These are phyloP conservation scores for Diplodia corticola DNA, from an alignment of 2,329 filamentous ascomycete species.

Conservation along the genomic window DNA sequence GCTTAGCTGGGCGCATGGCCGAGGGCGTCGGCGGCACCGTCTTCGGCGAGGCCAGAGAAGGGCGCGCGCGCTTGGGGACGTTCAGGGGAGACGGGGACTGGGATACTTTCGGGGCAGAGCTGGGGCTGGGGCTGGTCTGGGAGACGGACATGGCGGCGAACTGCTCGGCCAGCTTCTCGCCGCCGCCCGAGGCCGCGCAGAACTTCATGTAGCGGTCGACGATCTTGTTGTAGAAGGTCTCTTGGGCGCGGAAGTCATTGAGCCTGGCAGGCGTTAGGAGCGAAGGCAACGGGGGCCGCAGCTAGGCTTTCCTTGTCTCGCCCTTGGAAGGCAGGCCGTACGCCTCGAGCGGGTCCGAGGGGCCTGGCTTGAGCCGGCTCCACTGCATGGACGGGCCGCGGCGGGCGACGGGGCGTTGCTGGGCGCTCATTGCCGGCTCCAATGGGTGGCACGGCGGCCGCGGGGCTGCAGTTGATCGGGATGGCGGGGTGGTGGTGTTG, in stretches of 20 bases:
- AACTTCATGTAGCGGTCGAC: slow-evolving; percentile 87
- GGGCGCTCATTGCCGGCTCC: slow-evolving; percentile 24
- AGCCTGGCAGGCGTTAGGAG: slow-evolving; percentile 36
- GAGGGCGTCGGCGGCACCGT: slow-evolving; percentile 11
- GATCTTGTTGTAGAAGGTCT: slow-evolving; percentile 83
- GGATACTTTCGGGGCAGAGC: slow-evolving; percentile 25
- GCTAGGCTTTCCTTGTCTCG: slow-evolving; percentile 66
- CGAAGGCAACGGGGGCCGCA: neutral
- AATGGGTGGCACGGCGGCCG: too few species aligned
- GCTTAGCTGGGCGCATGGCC: slow-evolving; percentile 25
- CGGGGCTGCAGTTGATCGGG: neutral
- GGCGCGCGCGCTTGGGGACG: slow-evolving; percentile 20
- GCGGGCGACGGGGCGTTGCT: slow-evolving; percentile 37
- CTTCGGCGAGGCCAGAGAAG: slow-evolving; percentile 24
- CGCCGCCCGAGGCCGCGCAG: slow-evolving; percentile 71
- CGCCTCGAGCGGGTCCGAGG: slow-evolving; percentile 73
- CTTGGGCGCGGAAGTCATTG: slow-evolving; percentile 71
- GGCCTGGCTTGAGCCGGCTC: slow-evolving; percentile 65
- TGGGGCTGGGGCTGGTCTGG: slow-evolving; percentile 14
- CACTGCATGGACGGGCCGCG: slow-evolving; percentile 42
- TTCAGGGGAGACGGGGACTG: slow-evolving; percentile 21
- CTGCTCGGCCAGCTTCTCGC: slow-evolving; percentile 71
- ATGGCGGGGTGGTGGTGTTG: neutral
- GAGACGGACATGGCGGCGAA: slow-evolving; percentile 64
- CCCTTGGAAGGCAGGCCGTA: slow-evolving; percentile 90